Percentiles rank a stretch among this genome's conserved stretches.
These are phyloP conservation scores for Amanita jacksonii DNA, from an alignment of 768 basidiomycete genomes.

Conservation along the genomic window DNA sequence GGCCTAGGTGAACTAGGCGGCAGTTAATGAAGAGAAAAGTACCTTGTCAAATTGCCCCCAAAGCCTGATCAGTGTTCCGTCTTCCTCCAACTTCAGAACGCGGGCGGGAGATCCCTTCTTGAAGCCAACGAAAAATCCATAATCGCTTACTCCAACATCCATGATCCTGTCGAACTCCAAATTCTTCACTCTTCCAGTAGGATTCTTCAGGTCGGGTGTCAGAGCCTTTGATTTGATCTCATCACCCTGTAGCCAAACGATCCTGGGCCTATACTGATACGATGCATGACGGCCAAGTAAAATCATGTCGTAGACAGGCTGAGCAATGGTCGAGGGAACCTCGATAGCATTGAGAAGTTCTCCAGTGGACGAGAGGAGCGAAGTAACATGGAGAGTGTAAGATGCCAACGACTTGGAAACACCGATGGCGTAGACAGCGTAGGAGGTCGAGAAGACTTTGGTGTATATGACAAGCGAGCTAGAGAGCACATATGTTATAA, in stretches of 20 bases:
- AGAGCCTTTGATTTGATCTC: slow-evolving; percentile 35
- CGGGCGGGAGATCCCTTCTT: slow-evolving; percentile 45
- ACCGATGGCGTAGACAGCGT: slow-evolving; percentile 50
- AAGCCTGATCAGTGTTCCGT: slow-evolving; percentile 18
- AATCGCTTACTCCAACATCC: slow-evolving; percentile 48
- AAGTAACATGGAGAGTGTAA: slow-evolving; percentile 59
- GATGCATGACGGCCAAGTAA: slow-evolving; percentile 16
- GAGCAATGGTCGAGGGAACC: slow-evolving; percentile 41
- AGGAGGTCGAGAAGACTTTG: slow-evolving; percentile 42
- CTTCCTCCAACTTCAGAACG: slow-evolving; percentile 41
- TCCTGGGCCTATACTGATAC: slow-evolving; percentile 18
- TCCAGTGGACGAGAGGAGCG: slow-evolving; percentile 48
- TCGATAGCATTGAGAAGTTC: slow-evolving; percentile 36
- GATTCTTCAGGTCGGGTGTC: slow-evolving; percentile 8
- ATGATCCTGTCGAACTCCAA: slow-evolving; percentile 39
- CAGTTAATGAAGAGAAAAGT: not conserved
- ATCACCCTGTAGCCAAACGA: slow-evolving; percentile 47
- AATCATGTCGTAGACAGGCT: slow-evolving; percentile 24
- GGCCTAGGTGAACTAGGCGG: not conserved
- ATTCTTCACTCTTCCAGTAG: not conserved
- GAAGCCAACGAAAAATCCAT: slow-evolving; percentile 55
- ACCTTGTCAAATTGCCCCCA: not conserved
- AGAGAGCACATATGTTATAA: slow-evolving; percentile 5
- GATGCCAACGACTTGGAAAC: slow-evolving; percentile 39
- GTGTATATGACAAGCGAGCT: slow-evolving; percentile 63